phyloP scores from a whole-genome alignment of 257 asterid genomes.

The Penstemon newberryi region DNA sequence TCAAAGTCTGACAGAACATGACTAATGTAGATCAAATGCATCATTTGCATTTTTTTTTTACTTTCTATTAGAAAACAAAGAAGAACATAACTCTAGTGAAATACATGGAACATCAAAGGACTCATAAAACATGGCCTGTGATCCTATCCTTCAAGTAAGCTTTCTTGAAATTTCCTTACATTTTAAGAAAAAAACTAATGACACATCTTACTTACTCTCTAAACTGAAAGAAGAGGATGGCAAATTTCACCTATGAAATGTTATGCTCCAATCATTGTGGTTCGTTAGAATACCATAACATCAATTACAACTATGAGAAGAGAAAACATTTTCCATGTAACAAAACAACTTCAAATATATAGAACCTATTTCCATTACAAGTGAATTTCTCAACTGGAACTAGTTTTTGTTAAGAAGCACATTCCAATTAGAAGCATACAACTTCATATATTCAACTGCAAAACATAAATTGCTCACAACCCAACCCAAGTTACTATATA shows the following conservation, averaged over 20 bases:
- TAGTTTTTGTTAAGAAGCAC: background rate
- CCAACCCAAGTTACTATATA: slow-evolving; percentile 1
- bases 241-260: background rate
- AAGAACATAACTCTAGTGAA: background rate
- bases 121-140: background rate
- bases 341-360: slow-evolving; percentile 9
- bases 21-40: background rate
- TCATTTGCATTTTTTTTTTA: too few species aligned
- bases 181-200: too few species aligned
- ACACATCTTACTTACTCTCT: background rate
- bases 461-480: background rate
- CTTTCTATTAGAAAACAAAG: background rate
- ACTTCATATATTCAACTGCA: slow-evolving; percentile 9
- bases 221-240: background rate
- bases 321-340: background rate
- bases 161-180: background rate
- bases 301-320: background rate
- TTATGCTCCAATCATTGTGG: background rate
- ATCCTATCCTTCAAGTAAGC: background rate
- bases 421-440: background rate
- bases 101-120: background rate
- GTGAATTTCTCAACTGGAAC: slow-evolving; percentile 7
- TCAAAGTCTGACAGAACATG: background rate
- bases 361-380: slow-evolving; percentile 6
- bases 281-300: background rate